These are phyloP conservation scores for Moniliophthora roreri DNA, from an alignment of 1,284 basidiomycete genomes.

Conservation along the genomic window DNA sequence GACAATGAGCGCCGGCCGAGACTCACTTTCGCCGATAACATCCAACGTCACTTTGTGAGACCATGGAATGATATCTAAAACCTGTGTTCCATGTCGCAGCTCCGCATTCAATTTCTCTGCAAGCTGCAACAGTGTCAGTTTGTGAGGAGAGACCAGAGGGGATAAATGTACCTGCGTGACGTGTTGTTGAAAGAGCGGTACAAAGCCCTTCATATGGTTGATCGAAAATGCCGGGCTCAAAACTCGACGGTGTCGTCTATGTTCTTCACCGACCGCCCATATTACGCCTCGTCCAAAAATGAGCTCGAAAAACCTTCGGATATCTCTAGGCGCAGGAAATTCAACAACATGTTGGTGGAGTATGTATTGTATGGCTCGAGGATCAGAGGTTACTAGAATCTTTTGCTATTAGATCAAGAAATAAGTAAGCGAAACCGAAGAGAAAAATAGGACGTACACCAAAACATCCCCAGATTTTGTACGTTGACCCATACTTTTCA, in stretches of 20 bases:
- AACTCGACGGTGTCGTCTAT: constrained; percentile 5
- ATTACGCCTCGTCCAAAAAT: background rate
- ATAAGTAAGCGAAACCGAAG: background rate
- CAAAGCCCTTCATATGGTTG: background rate
- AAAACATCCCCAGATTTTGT: background rate
- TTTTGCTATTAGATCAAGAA: background rate
- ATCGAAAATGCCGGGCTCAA: constrained; percentile 4
- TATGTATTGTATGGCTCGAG: background rate
- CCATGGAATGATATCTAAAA: background rate
- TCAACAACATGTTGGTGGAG: background rate
- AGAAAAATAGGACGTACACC: background rate
- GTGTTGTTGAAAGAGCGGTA: background rate
- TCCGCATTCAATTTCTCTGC: background rate
- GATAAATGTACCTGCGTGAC: background rate
- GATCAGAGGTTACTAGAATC: background rate
- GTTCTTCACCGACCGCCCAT: background rate
- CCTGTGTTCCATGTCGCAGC: background rate
- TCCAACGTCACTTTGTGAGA: background rate
- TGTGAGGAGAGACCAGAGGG: no score
- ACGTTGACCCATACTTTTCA: background rate
- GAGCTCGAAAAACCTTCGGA: background rate
- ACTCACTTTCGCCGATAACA: constrained; percentile 6
- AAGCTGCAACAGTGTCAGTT: background rate
- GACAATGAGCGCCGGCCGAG: no score
- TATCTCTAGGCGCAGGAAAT: background rate